Evolutionary conservation across 345 rosid genomes (phyloP).

Genomic region (Clausena lansium): DNA sequence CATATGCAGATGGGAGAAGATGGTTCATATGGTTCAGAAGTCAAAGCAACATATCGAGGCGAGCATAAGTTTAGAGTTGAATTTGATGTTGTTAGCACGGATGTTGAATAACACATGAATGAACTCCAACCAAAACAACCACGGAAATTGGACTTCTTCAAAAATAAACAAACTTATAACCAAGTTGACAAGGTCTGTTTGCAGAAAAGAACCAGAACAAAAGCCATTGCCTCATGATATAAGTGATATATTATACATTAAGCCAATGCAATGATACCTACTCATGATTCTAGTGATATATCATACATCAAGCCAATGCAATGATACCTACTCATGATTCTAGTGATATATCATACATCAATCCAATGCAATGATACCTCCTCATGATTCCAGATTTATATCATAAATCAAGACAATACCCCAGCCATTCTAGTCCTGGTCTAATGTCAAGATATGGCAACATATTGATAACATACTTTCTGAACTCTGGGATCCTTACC

Average conservation of each 20-base stretch:
- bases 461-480: neutral
- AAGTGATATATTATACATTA: neutral
- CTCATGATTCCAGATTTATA: neutral
- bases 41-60: slow-evolving; percentile 49
- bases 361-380: neutral
- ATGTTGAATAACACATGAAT: slow-evolving; percentile 5
- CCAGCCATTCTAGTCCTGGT: neutral
- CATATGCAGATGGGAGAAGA: slow-evolving; percentile 51
- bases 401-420: neutral
- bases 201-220: neutral
- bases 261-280: too few relatives aligned
- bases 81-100: slow-evolving; percentile 49
- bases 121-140: neutral
- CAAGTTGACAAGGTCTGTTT: neutral
- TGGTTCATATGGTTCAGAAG: slow-evolving; percentile 35
- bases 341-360: neutral
- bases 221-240: neutral
- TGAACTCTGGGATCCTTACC: slow-evolving; percentile 41
- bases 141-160: neutral
- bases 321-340: neutral
- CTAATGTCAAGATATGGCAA: neutral
- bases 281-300: neutral
- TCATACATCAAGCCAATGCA: too few relatives aligned
- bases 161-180: neutral
- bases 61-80: slow-evolving; percentile 60